These are phyloP conservation scores for Globisporangium iwayamae DNA, from an alignment of 352 stramenopile species.

Conservation along the genomic window DNA sequence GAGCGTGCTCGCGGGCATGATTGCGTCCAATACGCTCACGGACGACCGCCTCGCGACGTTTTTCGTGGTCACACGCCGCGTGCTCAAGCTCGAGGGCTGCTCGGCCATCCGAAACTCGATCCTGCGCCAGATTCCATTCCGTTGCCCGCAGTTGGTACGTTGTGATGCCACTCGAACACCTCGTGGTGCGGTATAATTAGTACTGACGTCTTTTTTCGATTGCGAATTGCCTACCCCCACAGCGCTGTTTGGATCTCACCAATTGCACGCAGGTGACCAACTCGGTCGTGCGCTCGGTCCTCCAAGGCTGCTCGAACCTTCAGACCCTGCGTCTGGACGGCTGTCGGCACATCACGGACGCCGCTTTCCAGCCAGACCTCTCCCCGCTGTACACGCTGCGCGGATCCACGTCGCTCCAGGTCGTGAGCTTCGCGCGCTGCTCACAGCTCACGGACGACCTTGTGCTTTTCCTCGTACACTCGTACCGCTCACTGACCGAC, in stretches of 20 bases:
- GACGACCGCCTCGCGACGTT: constrained; percentile 82
- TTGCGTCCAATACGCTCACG: constrained; percentile 66
- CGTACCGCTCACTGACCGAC: constrained; percentile 68
- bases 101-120: constrained; percentile 83
- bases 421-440: constrained; percentile 78
- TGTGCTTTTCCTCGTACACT: constrained; percentile 74
- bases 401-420: constrained; percentile 72
- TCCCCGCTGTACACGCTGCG: constrained; percentile 62
- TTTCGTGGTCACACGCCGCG: constrained; percentile 70
- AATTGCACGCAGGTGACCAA: constrained; percentile 88
- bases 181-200: neutral
- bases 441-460: constrained; percentile 78
- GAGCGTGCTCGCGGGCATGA: constrained; percentile 68
- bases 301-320: constrained; percentile 73
- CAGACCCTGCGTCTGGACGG: constrained; percentile 81
- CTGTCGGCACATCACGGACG: constrained; percentile 85
- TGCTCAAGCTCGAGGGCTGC: constrained; percentile 71
- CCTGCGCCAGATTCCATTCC: constrained; percentile 80
- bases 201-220: neutral
- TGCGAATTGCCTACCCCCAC: neutral
- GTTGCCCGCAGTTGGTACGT: constrained; percentile 73
- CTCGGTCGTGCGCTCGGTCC: constrained; percentile 71
- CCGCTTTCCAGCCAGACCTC: constrained; percentile 82
- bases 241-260: constrained; percentile 81
- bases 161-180: neutral